Evolutionary conservation across 2,329 filamentous ascomycete genomes (phyloP), one percentile per base, ranked within the genome.

Genomic region (Exophiala bonariae): DNA sequence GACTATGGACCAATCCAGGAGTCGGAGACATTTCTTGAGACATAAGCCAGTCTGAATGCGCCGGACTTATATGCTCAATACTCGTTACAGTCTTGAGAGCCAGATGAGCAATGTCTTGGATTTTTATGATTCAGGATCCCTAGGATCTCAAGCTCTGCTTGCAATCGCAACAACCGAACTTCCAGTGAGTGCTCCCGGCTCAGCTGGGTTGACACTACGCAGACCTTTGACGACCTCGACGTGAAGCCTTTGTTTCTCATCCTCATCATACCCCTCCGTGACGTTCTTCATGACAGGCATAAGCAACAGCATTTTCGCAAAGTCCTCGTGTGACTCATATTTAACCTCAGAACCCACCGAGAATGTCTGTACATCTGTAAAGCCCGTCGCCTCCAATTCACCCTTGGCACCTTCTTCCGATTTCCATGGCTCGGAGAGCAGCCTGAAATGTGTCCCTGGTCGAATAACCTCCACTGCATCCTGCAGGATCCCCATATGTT

Each of bases 261-360:
- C 28, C 28, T 34, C 31, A 44, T 11, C n/a, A 22, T 34, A 44
- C 6, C 23, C 28, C 11, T 44, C 32, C 7, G 22, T 28, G 10
- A 35, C 41, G 10, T 44, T 36, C 26, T 44, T 14, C 41, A 44
- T 44, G 28, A 44, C 28, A 11, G 41, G 41, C 41, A 44, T 44
- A 13, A 19, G 41, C 31, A 44, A n/a, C 28, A 44, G 28, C 26
- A 35, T 35, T 5, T 20, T 20, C 13, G 41, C 41, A 7, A 44
- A 44, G 11, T 44, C 28, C 11, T 35, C 14, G 26, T 34, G 26
- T 16, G 17, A 36, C 23, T 35, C 13, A 35, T 44, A 44, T 36
- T 20, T 9, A 16, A 44, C 35, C 11, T 26, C 26, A 16, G 26
- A 14, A 17, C 17, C 41, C 8, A 44, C 41, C 2, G 35, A 26